Evolutionary conservation across 2,329 filamentous ascomycete genomes (phyloP).

Genomic region (Microthyrium microscopicum): DNA sequence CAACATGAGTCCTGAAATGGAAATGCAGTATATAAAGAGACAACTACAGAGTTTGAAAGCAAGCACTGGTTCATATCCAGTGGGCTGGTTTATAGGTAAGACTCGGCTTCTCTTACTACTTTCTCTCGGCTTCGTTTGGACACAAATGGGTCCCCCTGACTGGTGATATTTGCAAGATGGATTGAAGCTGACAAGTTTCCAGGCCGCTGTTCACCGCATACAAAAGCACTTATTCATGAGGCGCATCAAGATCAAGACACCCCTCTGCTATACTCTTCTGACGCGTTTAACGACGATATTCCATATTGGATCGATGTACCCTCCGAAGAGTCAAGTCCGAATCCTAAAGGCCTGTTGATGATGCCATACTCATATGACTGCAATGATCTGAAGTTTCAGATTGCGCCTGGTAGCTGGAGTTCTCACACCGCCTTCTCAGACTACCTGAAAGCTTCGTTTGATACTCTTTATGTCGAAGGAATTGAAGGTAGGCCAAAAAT

Average conservation of each 20-base stretch:
- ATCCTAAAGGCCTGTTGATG: slow-evolving; percentile 35
- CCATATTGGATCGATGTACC: slow-evolving; percentile 40
- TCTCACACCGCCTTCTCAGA: slow-evolving; percentile 25
- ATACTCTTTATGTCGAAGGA: slow-evolving; percentile 37
- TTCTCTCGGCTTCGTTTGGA: no score
- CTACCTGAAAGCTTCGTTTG: slow-evolving; percentile 35
- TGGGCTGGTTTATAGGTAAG: slow-evolving; percentile 37
- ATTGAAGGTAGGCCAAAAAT: slow-evolving; percentile 33
- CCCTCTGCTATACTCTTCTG: slow-evolving; percentile 31
- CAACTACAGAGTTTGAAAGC: slow-evolving; percentile 25
- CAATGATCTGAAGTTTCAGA: slow-evolving; percentile 35
- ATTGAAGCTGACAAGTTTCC: slow-evolving; percentile 32
- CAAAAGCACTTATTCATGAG: slow-evolving; percentile 28
- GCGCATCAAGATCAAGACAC: slow-evolving; percentile 37
- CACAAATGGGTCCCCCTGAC: no score
- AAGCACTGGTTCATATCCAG: slow-evolving; percentile 29
- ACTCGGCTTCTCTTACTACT: no score
- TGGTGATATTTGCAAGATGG: no score
- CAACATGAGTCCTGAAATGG: slow-evolving; percentile 27
- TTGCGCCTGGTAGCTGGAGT: slow-evolving; percentile 28
- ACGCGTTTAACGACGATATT: slow-evolving; percentile 38
- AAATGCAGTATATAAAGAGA: slow-evolving; percentile 31
- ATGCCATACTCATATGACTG: slow-evolving; percentile 38
- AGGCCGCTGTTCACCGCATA: slow-evolving; percentile 28
- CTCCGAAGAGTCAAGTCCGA: slow-evolving; percentile 24